Evolutionary conservation across 1,139 yeast genomes (phyloP), one percentile per base, ranked within the genome.

Genomic region (Yamadazyma blattariae): DNA sequence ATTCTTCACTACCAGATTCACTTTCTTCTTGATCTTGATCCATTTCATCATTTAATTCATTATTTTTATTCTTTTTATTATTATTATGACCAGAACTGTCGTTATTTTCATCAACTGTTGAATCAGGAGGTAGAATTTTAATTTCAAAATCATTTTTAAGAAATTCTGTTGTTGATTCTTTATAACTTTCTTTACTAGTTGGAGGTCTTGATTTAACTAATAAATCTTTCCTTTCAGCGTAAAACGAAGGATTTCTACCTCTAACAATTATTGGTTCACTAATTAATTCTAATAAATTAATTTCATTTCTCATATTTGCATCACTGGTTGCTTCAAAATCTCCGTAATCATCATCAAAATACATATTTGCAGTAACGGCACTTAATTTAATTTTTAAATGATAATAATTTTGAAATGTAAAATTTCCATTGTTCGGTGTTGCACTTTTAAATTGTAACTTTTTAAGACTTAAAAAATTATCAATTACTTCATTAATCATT

Each of bases 221-320:
- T 19, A 77, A 55, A 47, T 78, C 82, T 30, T 74, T 73, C 39
- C 80, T 57, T 41, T 77, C 79, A 19, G 72, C 68, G 47, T 79
- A 79, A 46, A 80, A 80, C 19, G 78, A 67, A 3, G 87, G 86
- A 46, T 79, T 80, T 40, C 86, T 57, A 3, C 86, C 87, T 41
- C 87, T 57, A 3, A 79, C 86, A 22, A 78, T 76, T 5, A 79
- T 74, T 1, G 83, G 83, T 23, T 68, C 68, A 48, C 73, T 67
- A 7, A 48, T 51, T 21, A 68, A 41, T 37, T 67, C 73, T 33
- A 54, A 50, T 21, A 67, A 48, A 4, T 50, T 48, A 5, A 66
- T 53, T 39, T 67, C 73, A 43, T 66, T 67, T 21, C 57, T 52
- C 34, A 55, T 57, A 32, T 41, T 50, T 27, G 47, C 52, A 12